Evolutionary conservation across 148 eudicot species (phyloP).

Genomic region (Cornus controversa): DNA sequence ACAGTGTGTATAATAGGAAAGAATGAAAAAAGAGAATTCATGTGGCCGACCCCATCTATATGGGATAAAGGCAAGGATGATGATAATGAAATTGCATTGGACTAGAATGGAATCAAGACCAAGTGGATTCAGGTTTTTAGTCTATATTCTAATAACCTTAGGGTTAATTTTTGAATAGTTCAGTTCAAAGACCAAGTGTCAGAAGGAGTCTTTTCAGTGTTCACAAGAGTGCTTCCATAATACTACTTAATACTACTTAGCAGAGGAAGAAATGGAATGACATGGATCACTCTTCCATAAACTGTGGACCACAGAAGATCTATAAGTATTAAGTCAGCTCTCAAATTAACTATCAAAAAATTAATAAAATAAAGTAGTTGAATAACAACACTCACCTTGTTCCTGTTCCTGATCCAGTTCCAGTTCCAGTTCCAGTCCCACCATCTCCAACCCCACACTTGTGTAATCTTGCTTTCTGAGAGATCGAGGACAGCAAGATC

Average conservation of each 20-base stretch:
- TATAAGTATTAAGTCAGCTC: too few relatives aligned
- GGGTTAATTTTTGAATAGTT: background rate
- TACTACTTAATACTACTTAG: background rate
- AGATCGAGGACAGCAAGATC: constrained; percentile 42
- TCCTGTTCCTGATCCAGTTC: background rate
- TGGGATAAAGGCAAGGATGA: too few relatives aligned
- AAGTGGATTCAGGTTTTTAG: background rate
- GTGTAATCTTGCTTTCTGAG: constrained; percentile 36
- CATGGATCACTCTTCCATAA: background rate
- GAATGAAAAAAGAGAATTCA: too few relatives aligned
- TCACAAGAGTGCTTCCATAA: background rate
- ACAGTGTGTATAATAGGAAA: too few relatives aligned
- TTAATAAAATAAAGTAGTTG: background rate
- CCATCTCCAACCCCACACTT: constrained; percentile 25
- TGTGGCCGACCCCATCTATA: too few relatives aligned
- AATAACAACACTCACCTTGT: background rate
- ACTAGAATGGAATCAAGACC: background rate
- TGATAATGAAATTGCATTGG: too few relatives aligned
- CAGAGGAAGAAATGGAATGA: background rate
- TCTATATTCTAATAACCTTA: background rate
- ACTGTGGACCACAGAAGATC: background rate
- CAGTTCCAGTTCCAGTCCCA: too few relatives aligned
- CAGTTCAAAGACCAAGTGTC: background rate
- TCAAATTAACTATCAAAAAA: background rate
- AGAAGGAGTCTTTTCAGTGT: too few relatives aligned